A percentile compares a stretch with the other conserved stretches of the same genome.
Conservation (phyloP, 306 rosid species). For the Echinosophora koreensis region DNA sequence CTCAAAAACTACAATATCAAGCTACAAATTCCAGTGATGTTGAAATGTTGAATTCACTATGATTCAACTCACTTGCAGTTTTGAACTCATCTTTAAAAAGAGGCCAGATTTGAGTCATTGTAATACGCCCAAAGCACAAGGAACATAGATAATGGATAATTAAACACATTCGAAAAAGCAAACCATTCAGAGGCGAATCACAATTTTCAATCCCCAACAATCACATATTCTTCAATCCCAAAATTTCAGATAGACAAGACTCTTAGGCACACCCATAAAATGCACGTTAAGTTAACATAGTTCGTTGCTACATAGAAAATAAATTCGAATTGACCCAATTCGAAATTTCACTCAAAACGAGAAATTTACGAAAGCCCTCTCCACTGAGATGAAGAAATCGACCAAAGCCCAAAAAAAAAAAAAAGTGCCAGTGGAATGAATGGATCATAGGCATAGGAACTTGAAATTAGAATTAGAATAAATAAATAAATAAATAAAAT, state of each 20-base stretch:
- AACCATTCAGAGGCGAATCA: neutral
- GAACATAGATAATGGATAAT: neutral
- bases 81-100: neutral
- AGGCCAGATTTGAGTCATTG: neutral
- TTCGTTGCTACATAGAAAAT: conserved; percentile 5
- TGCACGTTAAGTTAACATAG: neutral
- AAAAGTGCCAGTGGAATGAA: conserved; percentile 33
- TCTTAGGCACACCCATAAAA: conserved; percentile 1
- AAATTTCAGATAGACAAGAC: neutral
- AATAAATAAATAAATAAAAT: neutral
- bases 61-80: neutral
- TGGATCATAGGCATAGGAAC: conserved; percentile 35
- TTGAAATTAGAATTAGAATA: neutral
- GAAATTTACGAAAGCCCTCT: conserved; percentile 42
- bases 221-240: conserved; percentile 21
- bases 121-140: neutral
- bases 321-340: conserved; percentile 40
- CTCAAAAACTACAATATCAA: neutral
- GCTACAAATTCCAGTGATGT: neutral
- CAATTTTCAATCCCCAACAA: conserved; percentile 24
- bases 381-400: conserved; percentile 25
- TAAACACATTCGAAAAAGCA: neutral
- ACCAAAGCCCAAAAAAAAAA: conserved; percentile 2
- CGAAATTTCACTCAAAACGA: conserved; percentile 27
- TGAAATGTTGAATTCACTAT: neutral